Percentiles rank a stretch among this genome's conserved stretches.
phyloP scores from a whole-genome alignment of 192 early-diverging fungal species.

The Mortierella antarctica region DNA sequence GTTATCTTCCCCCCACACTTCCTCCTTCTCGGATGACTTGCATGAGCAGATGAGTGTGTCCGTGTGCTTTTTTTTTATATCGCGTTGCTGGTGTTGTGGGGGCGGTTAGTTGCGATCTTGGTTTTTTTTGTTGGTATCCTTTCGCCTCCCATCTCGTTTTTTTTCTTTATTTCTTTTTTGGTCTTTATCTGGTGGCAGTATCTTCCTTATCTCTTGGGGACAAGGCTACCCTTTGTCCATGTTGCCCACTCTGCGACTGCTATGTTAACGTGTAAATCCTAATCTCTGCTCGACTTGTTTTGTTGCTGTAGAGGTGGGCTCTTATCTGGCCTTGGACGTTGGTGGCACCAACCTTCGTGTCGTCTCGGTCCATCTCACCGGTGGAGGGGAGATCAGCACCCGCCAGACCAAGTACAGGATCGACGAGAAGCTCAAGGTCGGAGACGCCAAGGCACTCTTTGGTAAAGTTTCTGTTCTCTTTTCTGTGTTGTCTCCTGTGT shows the following conservation, averaged over 20 bases:
- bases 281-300: background rate
- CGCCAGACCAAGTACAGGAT: constrained; percentile 79
- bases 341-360: constrained; percentile 96
- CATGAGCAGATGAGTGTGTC: background rate
- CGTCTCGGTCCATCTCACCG: constrained; percentile 84
- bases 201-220: too few species aligned
- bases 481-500: background rate
- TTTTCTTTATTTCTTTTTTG: constrained; percentile 7
- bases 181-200: background rate
- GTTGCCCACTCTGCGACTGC: too few species aligned
- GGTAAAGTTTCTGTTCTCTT: constrained; percentile 50
- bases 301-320: constrained; percentile 71
- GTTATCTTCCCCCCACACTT: too few species aligned
- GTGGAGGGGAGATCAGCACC: constrained; percentile 75
- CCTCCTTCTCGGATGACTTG: too few species aligned
- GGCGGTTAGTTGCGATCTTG: too few species aligned
- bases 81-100: background rate
- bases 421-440: constrained; percentile 68
- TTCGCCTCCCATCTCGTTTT: background rate
- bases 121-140: background rate
- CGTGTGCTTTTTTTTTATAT: background rate
- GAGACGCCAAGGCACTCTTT: constrained; percentile 53
- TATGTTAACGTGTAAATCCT: too few species aligned
- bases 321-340: constrained; percentile 90
- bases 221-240: too few species aligned